Evolutionary conservation across 495 filamentous ascomycete genomes (phyloP).

Genomic region (Margaritispora aquatica): DNA sequence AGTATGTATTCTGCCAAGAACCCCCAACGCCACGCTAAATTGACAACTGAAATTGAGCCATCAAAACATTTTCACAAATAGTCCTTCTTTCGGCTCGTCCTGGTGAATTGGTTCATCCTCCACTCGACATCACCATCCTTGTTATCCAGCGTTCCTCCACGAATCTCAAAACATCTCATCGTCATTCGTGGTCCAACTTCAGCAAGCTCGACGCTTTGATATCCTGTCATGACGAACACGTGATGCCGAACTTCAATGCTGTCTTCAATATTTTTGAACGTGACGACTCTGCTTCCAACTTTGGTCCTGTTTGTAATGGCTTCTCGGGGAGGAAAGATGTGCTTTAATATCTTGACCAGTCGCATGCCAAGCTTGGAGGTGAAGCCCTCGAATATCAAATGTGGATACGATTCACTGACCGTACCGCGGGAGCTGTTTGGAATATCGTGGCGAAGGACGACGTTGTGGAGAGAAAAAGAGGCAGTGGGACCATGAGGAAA

Average conservation of each 20-base stretch:
- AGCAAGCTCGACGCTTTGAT: slow-evolving; percentile 83
- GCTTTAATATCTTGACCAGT: slow-evolving; percentile 86
- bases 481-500: slow-evolving; percentile 91
- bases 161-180: slow-evolving; percentile 91
- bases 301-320: slow-evolving; percentile 54
- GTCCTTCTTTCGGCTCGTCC: slow-evolving; percentile 87
- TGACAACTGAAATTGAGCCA: slow-evolving; percentile 8
- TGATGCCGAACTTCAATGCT: slow-evolving; percentile 83
- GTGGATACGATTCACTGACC: slow-evolving; percentile 89
- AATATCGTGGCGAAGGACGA: slow-evolving; percentile 89
- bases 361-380: slow-evolving; percentile 72
- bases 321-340: slow-evolving; percentile 90
- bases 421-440: slow-evolving; percentile 83
- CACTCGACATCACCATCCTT: slow-evolving; percentile 97
- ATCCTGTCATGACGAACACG: slow-evolving; percentile 77
- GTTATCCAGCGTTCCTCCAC: slow-evolving; percentile 88
- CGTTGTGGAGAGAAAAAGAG: slow-evolving; percentile 89
- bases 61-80: slow-evolving; percentile 64
- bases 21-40: slow-evolving; percentile 25
- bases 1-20: slow-evolving; percentile 11
- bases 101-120: slow-evolving; percentile 89
- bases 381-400: slow-evolving; percentile 95
- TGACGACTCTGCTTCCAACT: slow-evolving; percentile 83
- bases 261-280: slow-evolving; percentile 92
- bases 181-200: slow-evolving; percentile 97